These are phyloP conservation scores for Cyclotella cryptica DNA, from an alignment of 108 stramenopile genomes.

Conservation along the genomic window DNA sequence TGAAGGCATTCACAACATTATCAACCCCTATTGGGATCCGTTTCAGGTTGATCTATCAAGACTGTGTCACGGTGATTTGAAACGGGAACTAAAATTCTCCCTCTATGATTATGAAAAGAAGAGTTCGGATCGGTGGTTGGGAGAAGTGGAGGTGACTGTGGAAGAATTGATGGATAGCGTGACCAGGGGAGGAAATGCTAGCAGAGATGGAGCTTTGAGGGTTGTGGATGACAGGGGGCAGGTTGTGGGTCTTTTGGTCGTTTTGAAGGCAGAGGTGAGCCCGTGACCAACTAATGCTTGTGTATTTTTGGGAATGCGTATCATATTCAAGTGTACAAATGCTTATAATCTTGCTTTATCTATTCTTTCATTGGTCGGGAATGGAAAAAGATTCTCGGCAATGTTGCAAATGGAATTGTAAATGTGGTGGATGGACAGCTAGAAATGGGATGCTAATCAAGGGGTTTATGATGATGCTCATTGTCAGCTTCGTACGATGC, in stretches of 20 bases:
- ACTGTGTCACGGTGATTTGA: slow-evolving; percentile 54
- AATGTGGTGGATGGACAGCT: no score
- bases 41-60: slow-evolving; percentile 54
- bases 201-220: slow-evolving; percentile 55
- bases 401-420: no score
- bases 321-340: neutral
- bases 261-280: slow-evolving; percentile 33
- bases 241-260: slow-evolving; percentile 29
- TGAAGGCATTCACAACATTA: slow-evolving; percentile 60
- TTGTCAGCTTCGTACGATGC: no score
- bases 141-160: slow-evolving; percentile 56
- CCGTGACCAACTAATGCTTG: no score
- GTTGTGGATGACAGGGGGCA: slow-evolving; percentile 17
- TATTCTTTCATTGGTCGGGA: no score
- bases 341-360: neutral
- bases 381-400: no score
- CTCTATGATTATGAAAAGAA: slow-evolving; percentile 61
- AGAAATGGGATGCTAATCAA: no score
- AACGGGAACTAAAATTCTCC: slow-evolving; percentile 55
- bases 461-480: no score
- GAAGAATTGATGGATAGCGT: slow-evolving; percentile 44
- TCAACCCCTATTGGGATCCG: slow-evolving; percentile 71
- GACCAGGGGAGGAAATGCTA: slow-evolving; percentile 65
- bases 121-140: slow-evolving; percentile 59
- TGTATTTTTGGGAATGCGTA: neutral